Evolutionary conservation across 306 rosid species (phyloP).

Genomic region (Rosa multiflora): DNA sequence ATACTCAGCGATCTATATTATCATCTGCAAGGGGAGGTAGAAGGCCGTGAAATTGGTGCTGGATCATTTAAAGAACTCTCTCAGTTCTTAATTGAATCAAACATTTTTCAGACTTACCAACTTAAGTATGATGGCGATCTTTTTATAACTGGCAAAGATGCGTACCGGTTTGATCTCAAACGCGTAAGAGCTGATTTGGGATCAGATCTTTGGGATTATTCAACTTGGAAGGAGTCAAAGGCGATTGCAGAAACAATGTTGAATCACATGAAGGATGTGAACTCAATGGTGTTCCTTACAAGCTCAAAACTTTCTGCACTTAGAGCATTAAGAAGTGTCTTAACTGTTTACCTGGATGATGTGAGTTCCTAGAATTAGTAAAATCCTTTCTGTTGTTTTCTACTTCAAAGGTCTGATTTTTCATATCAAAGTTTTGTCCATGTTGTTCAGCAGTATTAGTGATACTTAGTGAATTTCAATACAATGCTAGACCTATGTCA

Average conservation of each 20-base stretch:
- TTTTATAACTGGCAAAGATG: conserved; percentile 43
- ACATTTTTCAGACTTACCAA: conserved; percentile 49
- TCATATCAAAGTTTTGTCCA: background rate
- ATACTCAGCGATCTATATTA: conserved; percentile 85
- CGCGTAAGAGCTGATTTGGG: conserved; percentile 70
- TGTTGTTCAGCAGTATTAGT: background rate
- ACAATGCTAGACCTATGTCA: background rate
- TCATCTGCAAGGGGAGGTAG: conserved; percentile 93
- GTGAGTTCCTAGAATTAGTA: conserved; percentile 55
- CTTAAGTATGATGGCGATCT: conserved; percentile 51
- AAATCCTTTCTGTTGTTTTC: conserved; percentile 18
- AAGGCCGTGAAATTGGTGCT: conserved; percentile 73
- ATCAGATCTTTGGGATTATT: conserved; percentile 72
- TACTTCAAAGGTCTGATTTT: background rate
- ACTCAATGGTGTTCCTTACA: conserved; percentile 57
- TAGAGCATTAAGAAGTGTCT: conserved; percentile 55
- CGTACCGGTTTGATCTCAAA: conserved; percentile 60
- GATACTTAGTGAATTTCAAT: background rate
- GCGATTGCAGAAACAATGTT: conserved; percentile 70
- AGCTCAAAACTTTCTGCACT: conserved; percentile 75
- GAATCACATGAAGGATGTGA: conserved; percentile 61
- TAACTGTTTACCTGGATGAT: conserved; percentile 56
- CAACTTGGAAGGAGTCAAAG: conserved; percentile 74
- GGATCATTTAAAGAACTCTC: conserved; percentile 87
- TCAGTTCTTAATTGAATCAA: conserved; percentile 58